Conservation (phyloP, 306 rosid species). For the Quercus alba region DNA sequence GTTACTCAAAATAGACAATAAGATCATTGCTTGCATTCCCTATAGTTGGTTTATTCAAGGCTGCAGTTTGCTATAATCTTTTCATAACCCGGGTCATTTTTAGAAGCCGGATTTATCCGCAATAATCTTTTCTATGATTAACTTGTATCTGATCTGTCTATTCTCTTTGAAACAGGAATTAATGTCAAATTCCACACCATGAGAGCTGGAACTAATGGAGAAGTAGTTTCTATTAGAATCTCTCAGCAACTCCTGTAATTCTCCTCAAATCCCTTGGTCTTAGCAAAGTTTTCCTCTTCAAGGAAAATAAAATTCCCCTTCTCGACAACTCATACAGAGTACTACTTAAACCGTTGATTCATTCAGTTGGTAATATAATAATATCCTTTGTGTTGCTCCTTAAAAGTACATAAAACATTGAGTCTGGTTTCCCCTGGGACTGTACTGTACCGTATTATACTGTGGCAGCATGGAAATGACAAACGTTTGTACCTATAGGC, state of each 20-base stretch:
- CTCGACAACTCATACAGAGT: background rate
- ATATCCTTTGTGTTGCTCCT: background rate
- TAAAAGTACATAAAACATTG: background rate
- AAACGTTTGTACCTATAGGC: no score
- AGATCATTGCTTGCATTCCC: background rate
- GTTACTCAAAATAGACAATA: background rate
- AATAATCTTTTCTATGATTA: no score
- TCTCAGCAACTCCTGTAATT: slow-evolving; percentile 90
- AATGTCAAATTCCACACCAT: slow-evolving; percentile 83
- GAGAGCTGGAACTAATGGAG: slow-evolving; percentile 82
- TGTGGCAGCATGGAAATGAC: no score
- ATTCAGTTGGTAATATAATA: background rate
- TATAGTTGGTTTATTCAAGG: background rate
- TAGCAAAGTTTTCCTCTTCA: background rate
- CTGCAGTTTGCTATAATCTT: background rate
- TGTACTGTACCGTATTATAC: no score
- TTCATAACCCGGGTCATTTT: no score
- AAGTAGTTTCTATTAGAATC: slow-evolving; percentile 81
- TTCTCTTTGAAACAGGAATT: slow-evolving; percentile 52
- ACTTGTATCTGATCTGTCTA: background rate
- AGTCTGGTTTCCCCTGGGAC: background rate
- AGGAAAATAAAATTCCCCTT: background rate
- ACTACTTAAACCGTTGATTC: background rate
- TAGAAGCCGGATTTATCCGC: no score
- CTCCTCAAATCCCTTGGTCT: slow-evolving; percentile 2